Percentiles rank a stretch among this genome's conserved stretches.
These are phyloP conservation scores for Zizania palustris DNA, from an alignment of 202 grass and related monocot species.

Conservation along the genomic window DNA sequence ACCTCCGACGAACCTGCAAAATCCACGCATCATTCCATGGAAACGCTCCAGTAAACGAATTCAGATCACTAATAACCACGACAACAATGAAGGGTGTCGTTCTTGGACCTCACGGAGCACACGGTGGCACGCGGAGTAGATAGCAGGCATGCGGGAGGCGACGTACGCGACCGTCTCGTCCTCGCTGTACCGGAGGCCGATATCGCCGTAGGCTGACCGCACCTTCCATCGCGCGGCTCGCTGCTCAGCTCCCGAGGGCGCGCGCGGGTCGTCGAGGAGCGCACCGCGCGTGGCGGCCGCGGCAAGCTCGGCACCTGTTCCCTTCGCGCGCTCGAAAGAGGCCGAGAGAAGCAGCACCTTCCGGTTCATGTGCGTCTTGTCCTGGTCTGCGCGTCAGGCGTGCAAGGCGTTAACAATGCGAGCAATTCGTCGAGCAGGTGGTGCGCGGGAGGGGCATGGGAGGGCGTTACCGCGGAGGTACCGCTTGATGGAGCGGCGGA, in stretches of 20 bases:
- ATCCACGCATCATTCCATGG: not conserved
- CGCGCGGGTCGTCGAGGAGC: constrained; percentile 71
- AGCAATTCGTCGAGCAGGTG: constrained; percentile 50
- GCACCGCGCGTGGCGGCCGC: constrained; percentile 59
- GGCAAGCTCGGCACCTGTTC: constrained; percentile 69
- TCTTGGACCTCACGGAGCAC: constrained; percentile 80
- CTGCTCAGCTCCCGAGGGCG: constrained; percentile 56
- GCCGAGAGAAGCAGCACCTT: constrained; percentile 85
- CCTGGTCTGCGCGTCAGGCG: constrained; percentile 43
- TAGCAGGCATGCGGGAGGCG: constrained; percentile 85
- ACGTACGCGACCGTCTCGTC: constrained; percentile 78
- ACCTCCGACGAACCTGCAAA: constrained; percentile 67
- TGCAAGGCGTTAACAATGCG: not conserved
- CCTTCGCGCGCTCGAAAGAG: constrained; percentile 78
- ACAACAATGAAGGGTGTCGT: not conserved
- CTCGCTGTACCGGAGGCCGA: constrained; percentile 68
- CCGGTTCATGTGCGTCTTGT: constrained; percentile 81
- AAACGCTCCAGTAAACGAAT: not conserved
- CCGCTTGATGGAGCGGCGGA: constrained; percentile 90
- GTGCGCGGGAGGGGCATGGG: constrained; percentile 16
- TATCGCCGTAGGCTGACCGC: constrained; percentile 77
- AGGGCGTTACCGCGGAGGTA: constrained; percentile 67
- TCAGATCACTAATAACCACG: not conserved
- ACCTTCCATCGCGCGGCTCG: constrained; percentile 81
- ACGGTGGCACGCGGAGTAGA: constrained; percentile 79